Conservation (phyloP, 2,329 filamentous ascomycete species). For the Fusarium azukiicola region DNA sequence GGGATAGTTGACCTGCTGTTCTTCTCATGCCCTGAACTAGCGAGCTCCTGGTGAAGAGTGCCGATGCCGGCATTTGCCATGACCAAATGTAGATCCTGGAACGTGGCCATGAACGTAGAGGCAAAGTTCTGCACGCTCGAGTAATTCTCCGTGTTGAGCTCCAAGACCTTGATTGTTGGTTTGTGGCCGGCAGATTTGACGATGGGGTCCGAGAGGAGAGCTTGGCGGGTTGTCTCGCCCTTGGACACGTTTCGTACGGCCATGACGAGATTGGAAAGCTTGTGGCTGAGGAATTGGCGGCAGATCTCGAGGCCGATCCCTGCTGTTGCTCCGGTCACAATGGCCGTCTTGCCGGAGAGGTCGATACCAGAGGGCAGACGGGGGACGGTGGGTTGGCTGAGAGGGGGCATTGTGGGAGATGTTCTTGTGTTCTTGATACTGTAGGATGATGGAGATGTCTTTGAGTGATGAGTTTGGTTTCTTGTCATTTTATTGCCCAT, state of each 20-base stretch:
- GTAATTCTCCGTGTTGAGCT: not conserved
- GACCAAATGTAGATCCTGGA: not conserved
- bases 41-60: not conserved
- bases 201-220: not conserved
- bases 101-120: not conserved
- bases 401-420: not conserved
- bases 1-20: constrained; percentile 1
- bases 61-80: not conserved
- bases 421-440: not conserved
- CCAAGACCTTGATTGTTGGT: not conserved
- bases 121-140: not conserved
- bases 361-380: not conserved
- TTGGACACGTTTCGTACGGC: not conserved
- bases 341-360: not conserved
- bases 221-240: not conserved
- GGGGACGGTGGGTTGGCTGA: not conserved
- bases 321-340: not conserved
- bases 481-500: too few species aligned
- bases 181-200: not conserved
- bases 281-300: not conserved
- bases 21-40: not conserved
- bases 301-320: not conserved
- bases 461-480: not conserved
- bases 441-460: too few species aligned
- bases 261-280: not conserved